Evolutionary conservation across 2,329 filamentous ascomycete genomes (phyloP).

Genomic region (Botryotinia convoluta): DNA sequence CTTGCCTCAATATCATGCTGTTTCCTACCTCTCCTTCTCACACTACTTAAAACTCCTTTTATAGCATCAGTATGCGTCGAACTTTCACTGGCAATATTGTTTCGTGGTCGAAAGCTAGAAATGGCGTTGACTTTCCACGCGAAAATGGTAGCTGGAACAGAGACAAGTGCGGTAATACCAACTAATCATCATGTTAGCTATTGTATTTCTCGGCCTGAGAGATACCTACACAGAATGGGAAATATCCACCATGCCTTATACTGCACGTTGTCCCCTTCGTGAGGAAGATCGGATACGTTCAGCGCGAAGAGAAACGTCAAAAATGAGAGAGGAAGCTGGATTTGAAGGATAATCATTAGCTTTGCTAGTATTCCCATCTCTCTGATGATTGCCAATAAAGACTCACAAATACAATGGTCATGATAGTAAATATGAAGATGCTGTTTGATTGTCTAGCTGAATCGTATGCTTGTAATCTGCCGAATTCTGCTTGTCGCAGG

Average conservation of each 20-base stretch:
- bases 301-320: not conserved
- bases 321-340: not conserved
- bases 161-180: not conserved
- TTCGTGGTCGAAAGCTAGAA: not conserved
- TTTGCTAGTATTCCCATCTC: too few species aligned
- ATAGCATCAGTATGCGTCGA: not conserved
- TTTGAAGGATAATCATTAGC: not conserved
- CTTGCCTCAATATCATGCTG: not conserved
- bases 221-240: not conserved
- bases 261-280: not conserved
- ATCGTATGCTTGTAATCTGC: constrained; percentile 32
- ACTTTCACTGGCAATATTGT: not conserved
- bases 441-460: constrained; percentile 35
- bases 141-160: not conserved
- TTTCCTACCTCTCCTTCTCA: not conserved
- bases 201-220: not conserved
- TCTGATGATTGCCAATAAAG: not conserved
- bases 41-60: rapidly evolving
- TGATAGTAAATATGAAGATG: constrained; percentile 38
- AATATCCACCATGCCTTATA: not conserved
- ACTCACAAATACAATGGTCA: constrained; percentile 36
- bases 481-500: constrained; percentile 34
- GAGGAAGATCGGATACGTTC: not conserved
- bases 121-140: not conserved
- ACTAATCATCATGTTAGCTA: not conserved